A percentile compares a stretch with the other conserved stretches of the same genome.
Conservation (phyloP, 306 rosid genomes). For the Rubus parviflorus region DNA sequence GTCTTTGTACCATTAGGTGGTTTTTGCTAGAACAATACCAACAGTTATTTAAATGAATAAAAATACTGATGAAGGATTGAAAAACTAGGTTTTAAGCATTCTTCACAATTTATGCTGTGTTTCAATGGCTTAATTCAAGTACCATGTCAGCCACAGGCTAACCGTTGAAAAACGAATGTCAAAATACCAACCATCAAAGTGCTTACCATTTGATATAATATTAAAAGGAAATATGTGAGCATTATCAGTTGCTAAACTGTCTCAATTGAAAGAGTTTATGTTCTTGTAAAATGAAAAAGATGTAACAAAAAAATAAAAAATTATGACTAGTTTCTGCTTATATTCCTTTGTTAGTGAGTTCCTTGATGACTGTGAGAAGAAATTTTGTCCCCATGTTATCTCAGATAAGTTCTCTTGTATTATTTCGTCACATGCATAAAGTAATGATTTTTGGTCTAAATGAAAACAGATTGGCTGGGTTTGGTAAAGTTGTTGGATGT, state of each 20-base stretch:
- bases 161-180: not conserved
- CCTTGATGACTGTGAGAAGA: not conserved
- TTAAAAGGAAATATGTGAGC: not conserved
- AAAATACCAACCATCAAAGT: not conserved
- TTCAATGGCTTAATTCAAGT: not conserved
- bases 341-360: not conserved
- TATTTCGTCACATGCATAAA: no score
- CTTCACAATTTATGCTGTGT: not conserved
- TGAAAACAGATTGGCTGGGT: no score
- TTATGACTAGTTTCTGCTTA: not conserved
- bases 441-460: not conserved
- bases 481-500: not conserved
- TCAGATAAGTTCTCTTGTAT: no score
- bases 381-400: not conserved
- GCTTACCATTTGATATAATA: not conserved
- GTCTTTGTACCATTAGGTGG: not conserved
- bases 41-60: not conserved
- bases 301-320: not conserved
- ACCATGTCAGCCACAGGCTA: not conserved
- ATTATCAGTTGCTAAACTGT: not conserved
- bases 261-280: not conserved
- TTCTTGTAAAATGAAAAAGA: no score
- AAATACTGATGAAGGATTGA: not conserved
- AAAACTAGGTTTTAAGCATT: not conserved
- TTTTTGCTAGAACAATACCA: not conserved